Percentiles rank a stretch among this genome's conserved stretches.
Evolutionary conservation across 2,329 filamentous ascomycete genomes (phyloP).

Genomic region (Pseudocercospora macadamiae): DNA sequence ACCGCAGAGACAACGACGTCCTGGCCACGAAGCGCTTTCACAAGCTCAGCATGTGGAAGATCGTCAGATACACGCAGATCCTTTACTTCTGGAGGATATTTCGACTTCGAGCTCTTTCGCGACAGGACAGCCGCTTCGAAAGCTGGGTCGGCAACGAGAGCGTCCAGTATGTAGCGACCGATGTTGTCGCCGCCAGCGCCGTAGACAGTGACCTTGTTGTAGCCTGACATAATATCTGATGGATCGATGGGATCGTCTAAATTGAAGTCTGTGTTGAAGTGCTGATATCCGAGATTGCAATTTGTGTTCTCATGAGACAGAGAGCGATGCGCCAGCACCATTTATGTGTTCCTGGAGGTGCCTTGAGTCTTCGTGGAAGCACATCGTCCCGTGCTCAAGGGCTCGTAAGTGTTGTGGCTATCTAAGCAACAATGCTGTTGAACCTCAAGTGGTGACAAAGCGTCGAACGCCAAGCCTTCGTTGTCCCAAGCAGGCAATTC

Average conservation of each 20-base stretch:
- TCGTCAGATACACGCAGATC: constrained; percentile 18
- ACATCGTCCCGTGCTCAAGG: too few species aligned
- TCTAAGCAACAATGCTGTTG: background rate
- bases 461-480: background rate
- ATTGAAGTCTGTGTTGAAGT: background rate
- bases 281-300: background rate
- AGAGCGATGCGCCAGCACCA: background rate
- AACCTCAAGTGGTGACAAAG: background rate
- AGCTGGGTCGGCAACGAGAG: constrained; percentile 16
- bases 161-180: constrained; percentile 21
- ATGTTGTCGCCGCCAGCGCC: constrained; percentile 28
- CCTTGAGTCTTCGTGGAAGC: background rate
- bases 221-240: background rate
- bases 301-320: background rate
- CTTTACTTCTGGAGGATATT: constrained; percentile 15
- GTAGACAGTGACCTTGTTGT: constrained; percentile 19
- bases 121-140: constrained; percentile 23
- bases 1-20: constrained; percentile 42
- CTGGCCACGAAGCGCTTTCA: constrained; percentile 39
- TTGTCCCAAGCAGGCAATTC: background rate
- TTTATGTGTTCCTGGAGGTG: background rate
- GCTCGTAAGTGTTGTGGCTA: background rate
- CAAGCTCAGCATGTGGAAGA: constrained; percentile 33
- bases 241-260: background rate
- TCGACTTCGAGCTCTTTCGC: constrained; percentile 19